These are phyloP conservation scores for Spathaspora gorwiae DNA, from an alignment of 805 yeast species.

Conservation along the genomic window DNA sequence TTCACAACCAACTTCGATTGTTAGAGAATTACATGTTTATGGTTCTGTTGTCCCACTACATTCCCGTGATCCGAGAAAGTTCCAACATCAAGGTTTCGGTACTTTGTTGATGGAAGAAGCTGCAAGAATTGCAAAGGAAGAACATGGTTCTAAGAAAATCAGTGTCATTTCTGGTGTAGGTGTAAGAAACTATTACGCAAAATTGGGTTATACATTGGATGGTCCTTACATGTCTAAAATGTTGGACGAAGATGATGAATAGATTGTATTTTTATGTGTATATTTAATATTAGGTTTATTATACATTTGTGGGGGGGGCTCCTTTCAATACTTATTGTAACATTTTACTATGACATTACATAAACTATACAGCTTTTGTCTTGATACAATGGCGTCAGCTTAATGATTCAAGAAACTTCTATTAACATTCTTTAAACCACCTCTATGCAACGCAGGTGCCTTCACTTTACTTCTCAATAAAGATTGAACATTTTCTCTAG, in stretches of 20 bases:
- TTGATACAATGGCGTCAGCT: too few species aligned
- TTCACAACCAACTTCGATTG: constrained; percentile 81
- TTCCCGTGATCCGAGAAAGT: constrained; percentile 93
- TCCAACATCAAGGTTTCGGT: constrained; percentile 99
- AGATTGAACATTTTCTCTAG: constrained; percentile 33
- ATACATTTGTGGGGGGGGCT: too few species aligned
- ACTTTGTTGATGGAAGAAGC: constrained; percentile 98
- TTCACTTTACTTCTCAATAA: constrained; percentile 35
- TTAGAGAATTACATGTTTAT: constrained; percentile 95
- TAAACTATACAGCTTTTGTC: too few species aligned
- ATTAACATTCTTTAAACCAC: constrained; percentile 25
- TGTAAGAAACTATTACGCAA: constrained; percentile 91
- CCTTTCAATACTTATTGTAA: too few species aligned
- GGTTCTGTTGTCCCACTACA: constrained; percentile 97
- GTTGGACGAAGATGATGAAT: constrained; percentile 12
- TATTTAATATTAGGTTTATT: too few species aligned
- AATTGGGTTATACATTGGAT: constrained; percentile 85
- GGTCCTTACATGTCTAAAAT: constrained; percentile 95
- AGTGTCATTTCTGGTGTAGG: constrained; percentile 97
- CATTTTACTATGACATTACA: too few species aligned
- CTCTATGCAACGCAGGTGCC: constrained; percentile 43
- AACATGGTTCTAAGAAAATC: constrained; percentile 87
- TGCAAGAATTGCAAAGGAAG: constrained; percentile 89
- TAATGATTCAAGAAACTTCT: constrained; percentile 9
- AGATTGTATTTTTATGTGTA: background rate